These are phyloP conservation scores for Epichloe uncinata DNA, from an alignment of 2,329 filamentous ascomycete genomes.

Conservation along the genomic window DNA sequence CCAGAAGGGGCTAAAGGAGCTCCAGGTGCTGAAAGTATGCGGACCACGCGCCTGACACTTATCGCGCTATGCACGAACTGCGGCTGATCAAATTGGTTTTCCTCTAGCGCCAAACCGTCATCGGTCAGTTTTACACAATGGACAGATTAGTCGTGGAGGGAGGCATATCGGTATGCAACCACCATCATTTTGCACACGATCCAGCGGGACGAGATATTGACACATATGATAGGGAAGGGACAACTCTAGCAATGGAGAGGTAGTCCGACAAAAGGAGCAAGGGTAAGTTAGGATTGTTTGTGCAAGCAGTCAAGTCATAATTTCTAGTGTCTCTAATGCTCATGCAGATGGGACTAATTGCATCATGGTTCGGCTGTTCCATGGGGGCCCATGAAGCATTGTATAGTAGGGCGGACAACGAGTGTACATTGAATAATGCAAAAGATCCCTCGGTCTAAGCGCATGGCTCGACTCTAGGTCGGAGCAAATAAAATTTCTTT, in stretches of 20 bases:
- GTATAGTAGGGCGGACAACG: constrained; percentile 2
- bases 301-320: too few relatives aligned
- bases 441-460: not conserved
- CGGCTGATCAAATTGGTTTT: constrained; percentile 4
- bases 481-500: not conserved
- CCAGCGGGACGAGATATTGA: not conserved
- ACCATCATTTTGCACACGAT: not conserved
- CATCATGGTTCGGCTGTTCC: not conserved
- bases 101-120: constrained; percentile 73
- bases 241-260: constrained; percentile 48
- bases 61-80: constrained; percentile 4
- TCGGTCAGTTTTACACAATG: constrained; percentile 90
- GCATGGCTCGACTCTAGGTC: not conserved
- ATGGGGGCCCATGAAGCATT: constrained; percentile 1
- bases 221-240: constrained; percentile 48
- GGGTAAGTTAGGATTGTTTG: constrained; percentile 40
- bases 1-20: constrained; percentile 73
- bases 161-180: constrained; percentile 50
- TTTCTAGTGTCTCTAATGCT: not conserved
- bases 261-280: constrained; percentile 64
- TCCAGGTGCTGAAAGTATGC: constrained; percentile 79
- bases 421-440: constrained; percentile 3
- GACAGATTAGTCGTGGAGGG: constrained; percentile 85
- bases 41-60: too few relatives aligned
- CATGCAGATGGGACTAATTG: constrained; percentile 6